Conservation (phyloP, 2,329 filamentous ascomycete genomes). For the Dactylellina cionopaga region DNA sequence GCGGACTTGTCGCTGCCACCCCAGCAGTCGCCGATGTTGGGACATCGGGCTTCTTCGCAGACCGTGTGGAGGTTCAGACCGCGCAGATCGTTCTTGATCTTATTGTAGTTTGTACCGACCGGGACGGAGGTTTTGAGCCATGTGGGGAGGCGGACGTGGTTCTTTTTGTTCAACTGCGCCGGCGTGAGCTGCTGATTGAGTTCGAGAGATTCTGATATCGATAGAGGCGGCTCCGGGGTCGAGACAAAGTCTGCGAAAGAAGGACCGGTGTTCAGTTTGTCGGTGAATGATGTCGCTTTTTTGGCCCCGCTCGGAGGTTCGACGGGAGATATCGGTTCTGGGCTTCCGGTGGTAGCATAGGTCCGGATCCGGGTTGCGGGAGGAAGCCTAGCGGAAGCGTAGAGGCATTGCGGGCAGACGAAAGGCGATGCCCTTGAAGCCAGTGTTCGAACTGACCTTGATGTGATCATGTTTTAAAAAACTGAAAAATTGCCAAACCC, state of each 20-base stretch:
- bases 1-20: slow-evolving; percentile 86
- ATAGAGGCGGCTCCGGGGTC: slow-evolving; percentile 61
- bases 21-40: slow-evolving; percentile 98
- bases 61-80: slow-evolving; percentile 89
- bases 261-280: slow-evolving; percentile 72
- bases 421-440: slow-evolving; percentile 38
- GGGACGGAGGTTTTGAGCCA: slow-evolving; percentile 98
- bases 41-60: slow-evolving; percentile 95
- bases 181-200: slow-evolving; percentile 53
- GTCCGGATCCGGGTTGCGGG: slow-evolving; percentile 3
- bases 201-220: slow-evolving; percentile 66
- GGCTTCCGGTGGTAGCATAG: slow-evolving; percentile 36
- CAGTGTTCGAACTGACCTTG: slow-evolving; percentile 22
- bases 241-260: slow-evolving; percentile 72
- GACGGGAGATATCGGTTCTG: slow-evolving; percentile 5
- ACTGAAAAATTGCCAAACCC: not conserved
- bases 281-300: slow-evolving; percentile 63
- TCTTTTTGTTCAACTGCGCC: slow-evolving; percentile 70
- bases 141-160: slow-evolving; percentile 79
- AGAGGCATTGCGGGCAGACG: slow-evolving; percentile 44
- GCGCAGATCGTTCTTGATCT: slow-evolving; percentile 91
- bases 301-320: slow-evolving; percentile 3
- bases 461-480: slow-evolving; percentile 29
- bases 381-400: slow-evolving; percentile 22
- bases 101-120: slow-evolving; percentile 84